Percentiles rank a stretch among this genome's conserved stretches.
Evolutionary conservation across 2,329 filamentous ascomycete genomes (phyloP).

Genomic region (Trichoderma citrinoviride): DNA sequence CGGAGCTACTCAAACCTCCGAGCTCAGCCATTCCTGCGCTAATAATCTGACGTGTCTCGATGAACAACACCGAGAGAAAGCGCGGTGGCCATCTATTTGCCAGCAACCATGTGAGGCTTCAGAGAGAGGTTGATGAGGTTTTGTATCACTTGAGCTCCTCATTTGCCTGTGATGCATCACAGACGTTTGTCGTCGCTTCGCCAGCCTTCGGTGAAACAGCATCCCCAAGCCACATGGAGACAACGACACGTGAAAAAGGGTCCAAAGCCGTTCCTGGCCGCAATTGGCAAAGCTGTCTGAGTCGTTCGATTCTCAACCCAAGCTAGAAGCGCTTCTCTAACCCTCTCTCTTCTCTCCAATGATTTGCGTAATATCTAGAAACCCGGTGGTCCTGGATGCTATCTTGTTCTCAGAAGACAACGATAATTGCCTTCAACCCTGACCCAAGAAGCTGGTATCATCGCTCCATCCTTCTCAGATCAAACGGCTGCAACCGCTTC

Average conservation of each 20-base stretch:
- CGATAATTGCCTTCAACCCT: not conserved
- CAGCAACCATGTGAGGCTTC: not conserved
- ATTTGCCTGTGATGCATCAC: too few species aligned
- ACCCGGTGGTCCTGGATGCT: not conserved
- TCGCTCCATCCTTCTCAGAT: not conserved
- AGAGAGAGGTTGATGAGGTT: too few species aligned
- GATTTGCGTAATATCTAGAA: not conserved
- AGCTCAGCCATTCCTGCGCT: constrained; percentile 9
- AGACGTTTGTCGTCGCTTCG: not conserved
- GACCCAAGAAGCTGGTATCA: not conserved
- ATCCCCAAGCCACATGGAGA: not conserved
- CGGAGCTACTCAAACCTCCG: constrained; percentile 14
- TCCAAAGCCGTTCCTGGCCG: not conserved
- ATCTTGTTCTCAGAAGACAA: not conserved
- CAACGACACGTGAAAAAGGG: too few species aligned
- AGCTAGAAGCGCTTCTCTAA: too few species aligned
- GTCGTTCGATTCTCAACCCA: not conserved
- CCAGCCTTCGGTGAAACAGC: too few species aligned
- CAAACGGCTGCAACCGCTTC: not conserved
- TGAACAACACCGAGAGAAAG: not conserved
- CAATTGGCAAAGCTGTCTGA: not conserved
- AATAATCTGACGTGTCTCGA: not conserved
- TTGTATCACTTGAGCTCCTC: too few species aligned
- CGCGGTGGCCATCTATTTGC: not conserved
- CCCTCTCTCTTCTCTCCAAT: too few species aligned